Evolutionary conservation across 306 rosid genomes (phyloP), one percentile per base, ranked within the genome.

Genomic region (Lotus japonicus): DNA sequence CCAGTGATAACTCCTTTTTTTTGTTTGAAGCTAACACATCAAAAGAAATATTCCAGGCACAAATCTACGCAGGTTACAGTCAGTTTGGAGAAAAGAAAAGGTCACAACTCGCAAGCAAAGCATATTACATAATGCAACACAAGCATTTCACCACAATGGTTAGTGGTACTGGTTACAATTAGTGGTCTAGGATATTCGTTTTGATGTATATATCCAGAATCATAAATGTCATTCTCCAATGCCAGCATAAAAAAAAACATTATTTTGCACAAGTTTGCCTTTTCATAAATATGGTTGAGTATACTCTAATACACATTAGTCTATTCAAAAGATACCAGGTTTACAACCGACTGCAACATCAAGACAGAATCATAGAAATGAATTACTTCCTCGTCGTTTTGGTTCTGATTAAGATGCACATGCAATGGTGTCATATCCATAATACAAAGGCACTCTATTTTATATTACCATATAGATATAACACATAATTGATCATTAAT

Each of bases 331-430:
- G 58, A 23, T 46, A 57, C 70, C 17, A 50, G 52, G 50, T 60
- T 31, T 62, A 69, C 17, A 56, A 16, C 48, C 56, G 48, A 50
- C 43, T 45, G 58, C 18, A 62, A 33, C 71, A 44, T 33, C 65
- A 36, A 70, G 49, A 57, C n/a, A n/a, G n/a, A n/a, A n/a, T n/a
- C n/a, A n/a, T 64, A 38, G 67, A 57, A 62, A 63, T 31, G 31
- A 52, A 11, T 57, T 64, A 56, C 21, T 71, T 38, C 49, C 21
- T n/a, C 50, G 38, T 42, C 42, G 26, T 64, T 49, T 41, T 11
- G 39, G 38, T 44, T 54, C 42, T 46, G 65, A 36, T 11, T 14
- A 58, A 48, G 62, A 45, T 33, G 62, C 38, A 45, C 39, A 16
- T 10, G 49, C 11, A 56, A 11, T 9, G 36, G 26, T 26, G 8